Evolutionary conservation across 306 rosid species (phyloP), one percentile per base, ranked within the genome.

Genomic region (Cicer chorassanicum): DNA sequence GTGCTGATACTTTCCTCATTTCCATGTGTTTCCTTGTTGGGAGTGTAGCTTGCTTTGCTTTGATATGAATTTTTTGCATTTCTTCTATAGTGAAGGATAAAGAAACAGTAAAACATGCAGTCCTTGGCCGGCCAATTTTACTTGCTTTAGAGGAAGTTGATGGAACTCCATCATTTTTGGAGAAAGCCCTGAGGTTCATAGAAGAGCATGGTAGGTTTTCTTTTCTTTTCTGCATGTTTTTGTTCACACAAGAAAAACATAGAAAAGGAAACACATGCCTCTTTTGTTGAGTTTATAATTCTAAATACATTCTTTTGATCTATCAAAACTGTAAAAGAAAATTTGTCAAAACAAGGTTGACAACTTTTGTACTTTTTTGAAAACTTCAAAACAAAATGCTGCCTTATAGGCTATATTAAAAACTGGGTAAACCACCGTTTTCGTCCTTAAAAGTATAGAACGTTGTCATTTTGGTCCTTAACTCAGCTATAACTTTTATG

Each of bases 81-180:
- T 63, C 57, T 72, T 73, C 54, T 86, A 73, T 51, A 95, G 99
- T 60, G 75, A 90, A 80, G 79, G 96, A 90, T 19, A 82, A 64
- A 78, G 89, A 78, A 19, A 81, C 89, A 18, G 53, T 15, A 9
- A 95, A 87, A 81, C 81, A 91, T 72, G 80, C 80, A 2, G 93
- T 92, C 70, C 73, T 89, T 76, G 93, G 99, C 73, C 83, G 91
- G 70, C 98, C 99, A 66, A 80, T 95, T 82, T 86, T 95, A 82
- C 92, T 92, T 81, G 98, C 98, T 68, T 73, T 95, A 83, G 98
- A 92, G 79, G 99, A 95, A 68, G 93, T 83, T 70, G 98, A 95
- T 79, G 99, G 99, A 82, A 66, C 92, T 76, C 99, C 99, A 24
- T 89, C 98, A 74, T 95, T 95, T 84, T 82, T 95, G 82, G 99